Percentiles rank a stretch among this genome's conserved stretches.
Conservation (phyloP, 306 rosid genomes). For the Quercus berberidifolia region DNA sequence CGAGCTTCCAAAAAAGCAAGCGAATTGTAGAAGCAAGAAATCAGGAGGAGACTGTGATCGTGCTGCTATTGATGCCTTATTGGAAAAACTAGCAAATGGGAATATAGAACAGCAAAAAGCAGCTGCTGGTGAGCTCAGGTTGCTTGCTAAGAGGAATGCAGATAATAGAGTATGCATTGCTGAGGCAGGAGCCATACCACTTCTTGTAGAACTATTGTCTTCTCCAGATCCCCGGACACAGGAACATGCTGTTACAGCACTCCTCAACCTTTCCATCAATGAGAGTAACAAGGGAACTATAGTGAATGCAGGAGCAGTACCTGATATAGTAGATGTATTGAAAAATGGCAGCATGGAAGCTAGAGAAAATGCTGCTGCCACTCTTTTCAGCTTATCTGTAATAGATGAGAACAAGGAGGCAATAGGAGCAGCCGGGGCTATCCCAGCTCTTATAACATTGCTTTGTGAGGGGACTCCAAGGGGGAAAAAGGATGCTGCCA, state of each 20-base stretch:
- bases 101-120: constrained; percentile 82
- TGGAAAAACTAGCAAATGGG: constrained; percentile 59
- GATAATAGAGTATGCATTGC: constrained; percentile 96
- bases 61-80: constrained; percentile 49
- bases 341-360: constrained; percentile 95
- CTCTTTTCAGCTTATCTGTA: constrained; percentile 90
- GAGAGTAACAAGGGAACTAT: constrained; percentile 88
- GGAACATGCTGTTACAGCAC: constrained; percentile 97
- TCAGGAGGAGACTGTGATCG: constrained; percentile 79
- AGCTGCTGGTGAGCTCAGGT: constrained; percentile 92
- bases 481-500: constrained; percentile 98
- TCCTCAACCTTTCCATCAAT: constrained; percentile 87
- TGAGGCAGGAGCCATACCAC: constrained; percentile 95
- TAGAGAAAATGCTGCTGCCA: constrained; percentile 97
- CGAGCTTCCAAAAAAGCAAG: constrained; percentile 81
- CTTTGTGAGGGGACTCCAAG: constrained; percentile 93
- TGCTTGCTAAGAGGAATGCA: constrained; percentile 92
- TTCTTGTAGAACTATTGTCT: constrained; percentile 78
- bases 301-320: constrained; percentile 89
- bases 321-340: constrained; percentile 90
- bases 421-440: constrained; percentile 98
- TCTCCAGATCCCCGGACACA: constrained; percentile 80
- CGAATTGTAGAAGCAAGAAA: constrained; percentile 62
- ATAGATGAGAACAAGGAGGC: constrained; percentile 89
- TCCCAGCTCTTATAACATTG: constrained; percentile 83